Percentiles rank a stretch among this genome's conserved stretches.
phyloP scores from a whole-genome alignment of 371 early-diverging fungal species.

The Mortierella sp. region DNA sequence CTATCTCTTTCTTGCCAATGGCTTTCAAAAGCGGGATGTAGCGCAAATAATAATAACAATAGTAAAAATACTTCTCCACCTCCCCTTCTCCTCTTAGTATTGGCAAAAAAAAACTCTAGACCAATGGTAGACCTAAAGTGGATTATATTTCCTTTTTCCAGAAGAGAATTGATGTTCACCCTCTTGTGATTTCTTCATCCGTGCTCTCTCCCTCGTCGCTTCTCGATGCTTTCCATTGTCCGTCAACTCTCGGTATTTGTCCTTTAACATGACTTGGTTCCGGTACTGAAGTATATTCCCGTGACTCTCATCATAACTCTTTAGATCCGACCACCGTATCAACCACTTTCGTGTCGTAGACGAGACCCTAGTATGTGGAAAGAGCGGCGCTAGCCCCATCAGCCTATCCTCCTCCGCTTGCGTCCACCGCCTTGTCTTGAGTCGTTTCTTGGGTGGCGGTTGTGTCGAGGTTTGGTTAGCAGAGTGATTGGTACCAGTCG shows the following conservation, averaged over 20 bases:
- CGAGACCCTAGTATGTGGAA: slow-evolving; percentile 14
- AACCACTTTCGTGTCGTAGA: not conserved
- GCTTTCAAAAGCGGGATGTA: too few relatives aligned
- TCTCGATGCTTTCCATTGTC: slow-evolving; percentile 17
- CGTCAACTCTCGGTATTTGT: slow-evolving; percentile 34
- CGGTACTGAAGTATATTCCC: slow-evolving; percentile 24
- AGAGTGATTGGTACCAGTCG: too few relatives aligned
- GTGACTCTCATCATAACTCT: slow-evolving; percentile 16
- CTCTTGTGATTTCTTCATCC: too few relatives aligned
- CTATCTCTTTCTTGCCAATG: too few relatives aligned
- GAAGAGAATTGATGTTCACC: too few relatives aligned
- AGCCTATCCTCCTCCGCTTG: slow-evolving; percentile 16
- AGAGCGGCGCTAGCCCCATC: slow-evolving; percentile 10
- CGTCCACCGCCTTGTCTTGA: slow-evolving; percentile 24
- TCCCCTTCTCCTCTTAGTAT: too few relatives aligned
- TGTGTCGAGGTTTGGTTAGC: too few relatives aligned
- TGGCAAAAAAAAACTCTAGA: too few relatives aligned
- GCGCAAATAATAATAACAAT: too few relatives aligned
- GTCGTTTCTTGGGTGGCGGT: not conserved
- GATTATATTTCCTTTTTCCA: too few relatives aligned
- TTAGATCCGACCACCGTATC: slow-evolving; percentile 31
- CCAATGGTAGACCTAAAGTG: too few relatives aligned
- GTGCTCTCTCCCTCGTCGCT: not conserved
- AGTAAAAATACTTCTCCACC: too few relatives aligned
- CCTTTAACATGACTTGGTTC: slow-evolving; percentile 39